These are phyloP conservation scores for Dothistroma pini DNA, from an alignment of 2,329 filamentous ascomycete genomes.

Conservation along the genomic window DNA sequence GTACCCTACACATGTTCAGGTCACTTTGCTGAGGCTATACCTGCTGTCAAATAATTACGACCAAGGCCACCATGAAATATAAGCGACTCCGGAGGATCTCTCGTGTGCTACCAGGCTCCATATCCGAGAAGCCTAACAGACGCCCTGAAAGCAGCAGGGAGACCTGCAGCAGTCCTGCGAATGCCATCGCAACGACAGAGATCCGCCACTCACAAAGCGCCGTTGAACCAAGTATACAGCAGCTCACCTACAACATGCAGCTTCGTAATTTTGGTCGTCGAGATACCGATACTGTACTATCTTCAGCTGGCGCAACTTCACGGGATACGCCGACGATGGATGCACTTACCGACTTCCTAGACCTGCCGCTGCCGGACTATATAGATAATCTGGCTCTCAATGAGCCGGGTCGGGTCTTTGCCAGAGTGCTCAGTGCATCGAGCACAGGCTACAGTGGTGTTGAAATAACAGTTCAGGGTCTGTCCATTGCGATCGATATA, in stretches of 20 bases:
- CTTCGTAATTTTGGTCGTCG: neutral
- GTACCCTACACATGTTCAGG: neutral
- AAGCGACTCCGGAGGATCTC: neutral
- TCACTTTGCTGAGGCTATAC: neutral
- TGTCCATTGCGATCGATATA: constrained; percentile 13
- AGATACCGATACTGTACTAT: neutral
- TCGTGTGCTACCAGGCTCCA: neutral
- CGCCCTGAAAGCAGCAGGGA: neutral
- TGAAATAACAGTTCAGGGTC: constrained; percentile 7
- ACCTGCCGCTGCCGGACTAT: constrained; percentile 4
- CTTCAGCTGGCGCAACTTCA: neutral
- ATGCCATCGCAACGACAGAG: neutral
- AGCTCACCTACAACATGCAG: neutral
- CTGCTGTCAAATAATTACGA: neutral
- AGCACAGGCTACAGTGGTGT: neutral
- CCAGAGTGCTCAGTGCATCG: constrained; percentile 2
- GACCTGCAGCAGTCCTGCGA: neutral
- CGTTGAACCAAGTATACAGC: neutral
- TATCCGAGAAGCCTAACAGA: neutral
- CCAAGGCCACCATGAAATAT: neutral
- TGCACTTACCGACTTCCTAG: neutral
- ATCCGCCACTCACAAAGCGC: neutral
- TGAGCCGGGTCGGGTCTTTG: constrained; percentile 4
- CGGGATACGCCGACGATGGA: neutral
- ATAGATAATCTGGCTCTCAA: constrained; percentile 3